phyloP scores from a whole-genome alignment of 2,329 filamentous ascomycete species.

The Trematosphaeria pertusa region DNA sequence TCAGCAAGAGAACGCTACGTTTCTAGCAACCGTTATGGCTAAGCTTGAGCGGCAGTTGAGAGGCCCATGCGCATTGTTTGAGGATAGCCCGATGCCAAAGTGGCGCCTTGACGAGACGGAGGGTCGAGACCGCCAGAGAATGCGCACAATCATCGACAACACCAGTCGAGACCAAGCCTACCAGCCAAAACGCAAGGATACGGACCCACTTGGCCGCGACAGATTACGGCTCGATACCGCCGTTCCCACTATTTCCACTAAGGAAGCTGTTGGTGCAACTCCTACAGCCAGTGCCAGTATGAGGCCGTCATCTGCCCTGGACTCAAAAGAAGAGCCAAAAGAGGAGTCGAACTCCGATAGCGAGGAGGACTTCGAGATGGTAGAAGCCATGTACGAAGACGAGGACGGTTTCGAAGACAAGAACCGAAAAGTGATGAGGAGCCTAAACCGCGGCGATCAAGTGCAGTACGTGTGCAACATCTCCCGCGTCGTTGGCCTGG shows the following conservation, averaged over 20 bases:
- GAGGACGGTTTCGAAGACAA: slow-evolving; percentile 94
- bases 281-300: slow-evolving; percentile 29
- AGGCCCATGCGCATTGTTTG: slow-evolving; percentile 82
- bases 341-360: slow-evolving; percentile 55
- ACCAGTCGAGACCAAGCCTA: slow-evolving; percentile 72
- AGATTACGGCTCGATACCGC: slow-evolving; percentile 56
- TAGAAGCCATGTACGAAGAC: slow-evolving; percentile 88
- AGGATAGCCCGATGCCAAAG: slow-evolving; percentile 68
- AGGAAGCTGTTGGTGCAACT: slow-evolving; percentile 38
- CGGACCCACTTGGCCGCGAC: slow-evolving; percentile 57
- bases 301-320: slow-evolving; percentile 28
- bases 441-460: slow-evolving; percentile 85
- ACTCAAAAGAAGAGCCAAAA: slow-evolving; percentile 38
- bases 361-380: slow-evolving; percentile 94
- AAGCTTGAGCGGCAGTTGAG: slow-evolving; percentile 80
- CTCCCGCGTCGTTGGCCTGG: slow-evolving; percentile 89
- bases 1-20: slow-evolving; percentile 86
- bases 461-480: slow-evolving; percentile 96
- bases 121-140: slow-evolving; percentile 91
- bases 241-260: slow-evolving; percentile 38
- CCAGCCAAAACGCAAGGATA: slow-evolving; percentile 81
- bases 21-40: slow-evolving; percentile 75
- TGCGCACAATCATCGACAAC: slow-evolving; percentile 83
- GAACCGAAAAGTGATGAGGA: slow-evolving; percentile 96
- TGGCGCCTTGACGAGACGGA: slow-evolving; percentile 98